These are phyloP conservation scores for Trypethelium eluteriae DNA, from an alignment of 495 filamentous ascomycete species.

Conservation along the genomic window DNA sequence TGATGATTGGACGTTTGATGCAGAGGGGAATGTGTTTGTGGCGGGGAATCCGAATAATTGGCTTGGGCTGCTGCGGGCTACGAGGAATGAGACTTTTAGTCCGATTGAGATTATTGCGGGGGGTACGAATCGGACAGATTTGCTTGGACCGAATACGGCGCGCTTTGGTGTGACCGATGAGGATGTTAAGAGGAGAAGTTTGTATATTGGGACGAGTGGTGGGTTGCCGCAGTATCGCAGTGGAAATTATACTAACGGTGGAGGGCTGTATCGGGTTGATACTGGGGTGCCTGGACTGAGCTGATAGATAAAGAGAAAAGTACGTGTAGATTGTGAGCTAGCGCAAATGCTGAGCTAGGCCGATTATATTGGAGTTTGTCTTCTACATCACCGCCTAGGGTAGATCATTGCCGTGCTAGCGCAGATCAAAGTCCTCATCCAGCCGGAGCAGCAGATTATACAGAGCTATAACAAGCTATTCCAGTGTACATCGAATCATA, in stretches of 20 bases:
- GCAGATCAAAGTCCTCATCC: too few relatives aligned
- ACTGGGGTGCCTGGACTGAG: constrained; percentile 1
- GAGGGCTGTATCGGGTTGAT: constrained; percentile 5
- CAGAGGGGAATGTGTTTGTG: background rate
- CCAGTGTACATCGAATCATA: too few relatives aligned
- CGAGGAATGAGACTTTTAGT: background rate
- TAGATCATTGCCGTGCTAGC: too few relatives aligned
- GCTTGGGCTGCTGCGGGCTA: background rate
- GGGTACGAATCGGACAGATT: background rate
- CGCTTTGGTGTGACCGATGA: constrained; percentile 5
- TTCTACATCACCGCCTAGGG: too few relatives aligned
- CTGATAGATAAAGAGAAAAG: background rate
- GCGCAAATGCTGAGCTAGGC: too few relatives aligned
- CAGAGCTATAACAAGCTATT: too few relatives aligned
- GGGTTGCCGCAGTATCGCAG: constrained; percentile 3
- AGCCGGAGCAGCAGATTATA: too few relatives aligned
- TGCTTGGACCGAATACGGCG: constrained; percentile 1
- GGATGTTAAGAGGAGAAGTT: constrained; percentile 1
- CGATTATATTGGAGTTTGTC: too few relatives aligned
- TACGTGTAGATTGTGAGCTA: background rate
- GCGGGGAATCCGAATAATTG: constrained; percentile 6
- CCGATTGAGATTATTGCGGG: background rate
- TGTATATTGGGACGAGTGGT: constrained; percentile 6
- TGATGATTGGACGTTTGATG: constrained; percentile 7
- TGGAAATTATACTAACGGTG: background rate